Base-by-base conservation (phyloP, 179 eudicot genomes). In the Carnegiea gigantea region DNA sequence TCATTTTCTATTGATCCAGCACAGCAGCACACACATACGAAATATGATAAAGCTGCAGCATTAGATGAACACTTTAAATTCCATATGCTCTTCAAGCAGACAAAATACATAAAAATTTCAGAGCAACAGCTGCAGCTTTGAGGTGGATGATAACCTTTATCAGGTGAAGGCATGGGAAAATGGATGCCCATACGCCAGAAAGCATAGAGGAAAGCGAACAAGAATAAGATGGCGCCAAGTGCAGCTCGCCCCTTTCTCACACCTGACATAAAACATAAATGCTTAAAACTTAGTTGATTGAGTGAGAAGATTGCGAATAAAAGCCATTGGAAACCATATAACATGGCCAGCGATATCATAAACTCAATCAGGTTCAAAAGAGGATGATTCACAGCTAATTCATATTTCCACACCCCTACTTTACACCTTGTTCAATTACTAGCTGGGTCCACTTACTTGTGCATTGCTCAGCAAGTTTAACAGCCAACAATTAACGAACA, bases 141-240 rank as follows among this genome's bases (percentile, higher is more conserved):
- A 73, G 30, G 4, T 65, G 53, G 76, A 48, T 13, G 33, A 40
- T 54, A 83, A 95, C 99, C 99, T 92, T 92, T 92, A 89, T 94
- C 99, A 10, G 96, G 93, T 70, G 98, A 94, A 81, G 99, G 99
- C 99, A 95, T 95, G 12, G 99, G 99, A 87, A 95, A 95, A 80
- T 95, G 99, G 79, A 95, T 92, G 78, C 99, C 99, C 94, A 95
- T 89, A 82, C 97, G 98, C 99, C 99, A 95, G 79, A 95, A 95
- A 70, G 88, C 99, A 87, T 95, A 95, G 54, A 95, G 92, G 79
- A 94, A 95, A 53, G 91, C 96, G 79, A 87, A 82, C 86, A 94
- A 87, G 86, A 95, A 95, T 65, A 95, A 78, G 81, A 92, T 78
- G 82, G 97, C 99, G 77, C 99, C 98, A 57, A 93, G 90, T 84